These are phyloP conservation scores for Sapria himalayana DNA, from an alignment of 345 rosid genomes.

Conservation along the genomic window DNA sequence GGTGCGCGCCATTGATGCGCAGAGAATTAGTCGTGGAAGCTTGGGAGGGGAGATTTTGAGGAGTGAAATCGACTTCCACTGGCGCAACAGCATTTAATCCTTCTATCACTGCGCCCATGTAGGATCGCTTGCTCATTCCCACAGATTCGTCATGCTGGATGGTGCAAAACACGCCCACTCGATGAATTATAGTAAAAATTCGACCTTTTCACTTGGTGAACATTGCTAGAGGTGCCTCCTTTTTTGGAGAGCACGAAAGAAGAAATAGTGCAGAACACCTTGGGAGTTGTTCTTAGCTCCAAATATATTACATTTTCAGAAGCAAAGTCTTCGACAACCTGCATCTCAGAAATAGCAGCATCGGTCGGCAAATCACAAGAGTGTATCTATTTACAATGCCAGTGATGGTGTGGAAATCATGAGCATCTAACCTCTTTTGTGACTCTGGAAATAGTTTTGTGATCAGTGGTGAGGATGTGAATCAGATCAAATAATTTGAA, in stretches of 20 bases:
- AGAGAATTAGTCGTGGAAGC: conserved; percentile 8
- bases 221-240: too few relatives aligned
- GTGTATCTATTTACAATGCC: too few relatives aligned
- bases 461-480: conserved; percentile 70
- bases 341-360: conserved; percentile 1
- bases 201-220: too few relatives aligned
- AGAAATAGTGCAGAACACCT: too few relatives aligned
- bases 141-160: conserved; percentile 54
- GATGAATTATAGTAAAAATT: too few relatives aligned
- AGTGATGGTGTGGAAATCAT: too few relatives aligned
- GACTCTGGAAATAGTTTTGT: conserved; percentile 56
- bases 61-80: conserved; percentile 38
- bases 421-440: conserved; percentile 68
- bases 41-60: conserved; percentile 8
- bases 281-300: conserved; percentile 91
- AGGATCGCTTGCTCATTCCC: conserved; percentile 86
- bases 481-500: conserved; percentile 82
- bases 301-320: conserved; percentile 69
- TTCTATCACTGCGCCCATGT: conserved; percentile 73
- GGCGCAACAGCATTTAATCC: conserved; percentile 41
- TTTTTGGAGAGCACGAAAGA: too few relatives aligned
- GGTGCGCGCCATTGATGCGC: conserved; percentile 10
- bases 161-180: conserved; percentile 7
- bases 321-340: conserved; percentile 95
- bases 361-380: too few relatives aligned